Percentiles rank a stretch among this genome's conserved stretches.
These are phyloP conservation scores for Diaporthe velutina DNA, from an alignment of 2,329 filamentous ascomycete genomes.

Conservation along the genomic window DNA sequence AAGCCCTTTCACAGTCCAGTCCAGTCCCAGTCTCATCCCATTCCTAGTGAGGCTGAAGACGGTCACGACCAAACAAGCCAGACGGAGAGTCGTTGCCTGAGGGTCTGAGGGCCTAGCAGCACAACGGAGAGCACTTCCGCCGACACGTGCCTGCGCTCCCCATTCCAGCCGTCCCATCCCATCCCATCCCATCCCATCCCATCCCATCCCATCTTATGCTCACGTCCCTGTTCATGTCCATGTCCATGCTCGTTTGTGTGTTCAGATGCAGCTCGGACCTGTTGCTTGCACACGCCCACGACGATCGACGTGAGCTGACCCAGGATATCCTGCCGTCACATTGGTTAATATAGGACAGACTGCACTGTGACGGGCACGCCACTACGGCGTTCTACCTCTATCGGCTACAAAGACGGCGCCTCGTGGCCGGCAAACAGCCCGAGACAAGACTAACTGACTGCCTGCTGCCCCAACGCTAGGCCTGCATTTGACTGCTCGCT, in stretches of 20 bases:
- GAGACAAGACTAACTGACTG: constrained; percentile 34
- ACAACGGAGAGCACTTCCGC: not conserved
- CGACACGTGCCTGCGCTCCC: constrained; percentile 13
- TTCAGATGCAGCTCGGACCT: constrained; percentile 20
- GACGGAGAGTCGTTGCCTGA: not conserved
- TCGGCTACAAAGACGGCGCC: constrained; percentile 38
- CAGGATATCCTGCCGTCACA: constrained; percentile 8
- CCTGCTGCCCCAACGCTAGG: constrained; percentile 32
- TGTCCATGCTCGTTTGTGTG: not conserved
- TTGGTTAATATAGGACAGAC: constrained; percentile 1
- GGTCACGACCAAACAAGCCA: not conserved
- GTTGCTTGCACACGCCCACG: constrained; percentile 13
- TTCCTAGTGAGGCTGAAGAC: constrained; percentile 1
- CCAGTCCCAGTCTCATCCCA: not conserved
- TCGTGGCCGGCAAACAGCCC: constrained; percentile 39
- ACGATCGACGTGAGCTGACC: constrained; percentile 16
- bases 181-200: not conserved
- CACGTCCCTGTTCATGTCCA: not conserved
- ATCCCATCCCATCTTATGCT: not conserved
- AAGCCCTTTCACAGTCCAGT: not conserved
- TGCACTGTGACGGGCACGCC: constrained; percentile 1
- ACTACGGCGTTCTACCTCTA: not conserved
- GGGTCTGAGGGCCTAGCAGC: constrained; percentile 6
- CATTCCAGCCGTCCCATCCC: not conserved
- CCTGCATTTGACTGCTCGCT: constrained; percentile 34